Percentiles rank a stretch among this genome's conserved stretches.
Evolutionary conservation across 352 stramenopile species (phyloP).

Genomic region (Globisporangium spinosum): DNA sequence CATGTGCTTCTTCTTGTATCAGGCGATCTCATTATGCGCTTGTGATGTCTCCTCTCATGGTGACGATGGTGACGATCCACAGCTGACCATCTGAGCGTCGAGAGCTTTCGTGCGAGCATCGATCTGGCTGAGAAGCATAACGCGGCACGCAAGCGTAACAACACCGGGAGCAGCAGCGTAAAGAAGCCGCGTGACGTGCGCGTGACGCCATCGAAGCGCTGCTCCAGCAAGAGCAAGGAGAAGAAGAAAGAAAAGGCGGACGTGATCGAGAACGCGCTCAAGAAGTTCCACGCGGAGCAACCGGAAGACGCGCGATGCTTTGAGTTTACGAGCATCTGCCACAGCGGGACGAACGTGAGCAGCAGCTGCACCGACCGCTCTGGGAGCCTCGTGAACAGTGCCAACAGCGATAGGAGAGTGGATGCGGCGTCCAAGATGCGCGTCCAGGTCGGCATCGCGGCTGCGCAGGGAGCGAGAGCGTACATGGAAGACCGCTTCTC

Average conservation of each 20-base stretch:
- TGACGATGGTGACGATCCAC: neutral
- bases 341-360: constrained; percentile 11
- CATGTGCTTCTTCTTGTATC: neutral
- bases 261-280: constrained; percentile 57
- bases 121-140: constrained; percentile 18
- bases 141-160: constrained; percentile 18
- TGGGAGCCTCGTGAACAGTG: constrained; percentile 11
- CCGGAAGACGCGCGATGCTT: constrained; percentile 28
- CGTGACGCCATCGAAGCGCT: constrained; percentile 47
- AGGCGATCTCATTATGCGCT: neutral
- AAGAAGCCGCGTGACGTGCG: constrained; percentile 24
- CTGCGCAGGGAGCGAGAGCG: constrained; percentile 55
- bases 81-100: constrained; percentile 20
- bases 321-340: constrained; percentile 49
- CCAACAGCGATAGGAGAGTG: constrained; percentile 13
- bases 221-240: constrained; percentile 40
- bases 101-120: constrained; percentile 21
- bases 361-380: constrained; percentile 9
- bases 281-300: constrained; percentile 38
- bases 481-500: constrained; percentile 85
- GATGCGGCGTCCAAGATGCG: constrained; percentile 28
- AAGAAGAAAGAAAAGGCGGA: constrained; percentile 57
- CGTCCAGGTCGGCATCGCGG: constrained; percentile 44
- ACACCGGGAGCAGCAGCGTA: constrained; percentile 16
- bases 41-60: neutral